phyloP scores from a whole-genome alignment of 176 grass and related monocot species.

The Oryza nivara region DNA sequence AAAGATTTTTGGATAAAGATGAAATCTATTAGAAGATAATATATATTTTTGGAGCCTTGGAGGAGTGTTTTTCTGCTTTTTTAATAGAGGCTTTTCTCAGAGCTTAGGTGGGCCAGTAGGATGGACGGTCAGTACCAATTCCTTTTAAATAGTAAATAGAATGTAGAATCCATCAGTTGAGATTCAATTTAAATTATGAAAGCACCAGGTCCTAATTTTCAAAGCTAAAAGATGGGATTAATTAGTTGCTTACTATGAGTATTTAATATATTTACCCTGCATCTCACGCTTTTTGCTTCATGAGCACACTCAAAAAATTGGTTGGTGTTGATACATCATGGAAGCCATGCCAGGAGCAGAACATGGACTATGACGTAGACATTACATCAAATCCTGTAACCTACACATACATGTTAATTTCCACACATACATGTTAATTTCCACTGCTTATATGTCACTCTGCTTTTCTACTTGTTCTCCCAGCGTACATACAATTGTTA shows the following conservation, averaged over 20 bases:
- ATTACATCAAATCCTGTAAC: neutral
- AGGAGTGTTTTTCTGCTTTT: neutral
- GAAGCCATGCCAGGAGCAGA: neutral
- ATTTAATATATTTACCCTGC: neutral
- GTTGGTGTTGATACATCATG: neutral
- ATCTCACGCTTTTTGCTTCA: neutral
- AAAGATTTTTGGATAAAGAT: neutral
- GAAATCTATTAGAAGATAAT: neutral
- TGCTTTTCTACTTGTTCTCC: neutral
- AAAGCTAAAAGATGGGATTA: neutral
- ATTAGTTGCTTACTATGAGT: neutral
- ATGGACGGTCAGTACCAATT: neutral
- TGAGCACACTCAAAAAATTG: neutral
- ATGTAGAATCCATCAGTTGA: neutral
- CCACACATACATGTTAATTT: neutral
- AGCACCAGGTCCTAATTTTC: neutral
- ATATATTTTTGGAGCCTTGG: neutral
- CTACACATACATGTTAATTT: neutral
- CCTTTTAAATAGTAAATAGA: neutral
- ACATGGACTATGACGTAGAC: neutral
- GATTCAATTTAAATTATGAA: conserved; percentile 15
- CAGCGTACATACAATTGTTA: neutral
- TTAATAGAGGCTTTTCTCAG: neutral
- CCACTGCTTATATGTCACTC: neutral
- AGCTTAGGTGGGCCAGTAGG: neutral